Evolutionary conservation across 2,329 filamentous ascomycete genomes (phyloP), one percentile per base, ranked within the genome.

Genomic region (Xylariaceae sp.): DNA sequence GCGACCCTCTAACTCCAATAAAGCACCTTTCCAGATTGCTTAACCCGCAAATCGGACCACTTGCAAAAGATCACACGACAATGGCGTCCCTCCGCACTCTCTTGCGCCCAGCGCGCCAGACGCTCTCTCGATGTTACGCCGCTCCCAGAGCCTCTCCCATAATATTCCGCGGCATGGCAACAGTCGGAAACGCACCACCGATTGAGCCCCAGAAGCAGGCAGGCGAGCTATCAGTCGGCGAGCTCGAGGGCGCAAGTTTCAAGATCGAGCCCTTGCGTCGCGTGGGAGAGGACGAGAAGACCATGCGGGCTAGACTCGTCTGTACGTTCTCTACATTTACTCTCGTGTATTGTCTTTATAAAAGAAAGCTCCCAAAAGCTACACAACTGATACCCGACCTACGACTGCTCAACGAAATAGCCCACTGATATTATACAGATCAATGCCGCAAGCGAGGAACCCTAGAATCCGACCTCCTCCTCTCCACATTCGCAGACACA

Each of bases 391-490:
- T 4, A 28, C 22, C 22, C 4, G 22, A 28, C 22, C 22, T 28
- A 28, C 22, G 7, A 28, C 22, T 16, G 6, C 13, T 11, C 13
- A 11, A n/a, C 10, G 0, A 16, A n/a, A 16, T 5, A 31, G 14
- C 22, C 7, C n/a, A 13, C 45, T 45, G 48, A 56, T 14, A 53
- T 28, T 9, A 41, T 43, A 50, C 65, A 97, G 93, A 99, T 77
- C 94, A 99, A 75, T 94, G 89, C 71, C 89, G 94, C 63, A 99
- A 99, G 75, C 86, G 94, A 69, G 94, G 94, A 62, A 97, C 89
- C 60, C 86, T 97, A 67, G 94, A 99, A 71, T 92, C 89, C 58
- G 94, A 99, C 71, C 89, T 99, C 49, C 84, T 99, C 58, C 88
- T 97, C 61, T 96, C 90, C 54, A 99, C 94, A 60, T 99, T 99